Evolutionary conservation across 805 yeast species (phyloP), one percentile per base, ranked within the genome.

Genomic region (Pichia ethanolica): DNA sequence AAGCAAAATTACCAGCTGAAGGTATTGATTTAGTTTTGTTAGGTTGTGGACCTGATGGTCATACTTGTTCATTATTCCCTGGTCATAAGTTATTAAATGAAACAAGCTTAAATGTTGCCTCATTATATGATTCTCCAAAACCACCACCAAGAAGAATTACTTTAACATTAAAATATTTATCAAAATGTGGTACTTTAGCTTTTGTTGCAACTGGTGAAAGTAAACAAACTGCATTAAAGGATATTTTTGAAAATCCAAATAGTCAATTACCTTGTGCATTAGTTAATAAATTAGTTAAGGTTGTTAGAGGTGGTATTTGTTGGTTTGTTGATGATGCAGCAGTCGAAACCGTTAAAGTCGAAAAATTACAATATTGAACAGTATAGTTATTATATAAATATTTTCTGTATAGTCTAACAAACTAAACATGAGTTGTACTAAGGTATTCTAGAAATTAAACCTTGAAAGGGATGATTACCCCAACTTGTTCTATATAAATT

Each of bases 21-120:
- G 51, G 52, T 7, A 60, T 82, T 32, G 96, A 89, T 66, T 70
- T 89, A 58, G 70, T 89, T 26, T 70, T 89, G 49, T 73, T 89
- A 54, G 97, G 97, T 26, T 86, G 93, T 65, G 97, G 97, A 7
- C 97, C 97, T 35, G 97, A 89, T 61, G 97, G 97, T 37, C 97
- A 89, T 66, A 89, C 96, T 5, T 87, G 96, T 70, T 89, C 97
- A 1, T 72, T 89, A 54, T 89, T 89, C 78, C 97, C 97, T 11
- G 89, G 84, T 37, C 96, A 89, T 65, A 59, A 66, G 52, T 73
- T 88, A 59, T 72, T 89, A 49, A 55, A 74, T 36, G 91, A 84
- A 62, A 64, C 69, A 30, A 45, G 63, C 9, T 69, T 72, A 52
- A 65, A 67, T 39, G 82, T 89, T 50, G 79, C 90, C 9, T 68